Evolutionary conservation across 371 early-diverging fungal genomes (phyloP), one percentile per base, ranked within the genome.

Genomic region (Capillidium heterosporum): DNA sequence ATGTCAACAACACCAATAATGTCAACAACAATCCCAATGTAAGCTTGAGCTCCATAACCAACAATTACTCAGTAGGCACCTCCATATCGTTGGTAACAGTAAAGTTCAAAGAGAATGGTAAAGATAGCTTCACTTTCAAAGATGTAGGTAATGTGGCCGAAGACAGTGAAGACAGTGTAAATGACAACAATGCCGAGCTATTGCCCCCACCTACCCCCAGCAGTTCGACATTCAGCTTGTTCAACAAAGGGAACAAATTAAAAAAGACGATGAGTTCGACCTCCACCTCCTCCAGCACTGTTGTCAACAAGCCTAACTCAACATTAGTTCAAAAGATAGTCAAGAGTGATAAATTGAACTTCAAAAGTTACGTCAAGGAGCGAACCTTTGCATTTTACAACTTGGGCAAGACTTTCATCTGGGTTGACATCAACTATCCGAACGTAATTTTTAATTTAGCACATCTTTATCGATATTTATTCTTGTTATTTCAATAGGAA

Each of bases 321-420:
- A 72, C 78, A 2, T 91, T 88, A 70, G 90, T 93, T 40, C 64
- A 75, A 15, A 76, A 76, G 35, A 82, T 92, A 26, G 72, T 86
- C 1, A 84, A 87, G 2, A 75, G 84, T 65, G 85, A 87, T 39
- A 76, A 86, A 48, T 67, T 89, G 43, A 4, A 35, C 7, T 35
- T 35, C 13, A 35, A 35, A 13, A 35, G 35, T 35, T 7, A 35
- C 35, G 83, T 88, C 11, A 77, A 77, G 59, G 77, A 87, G 55
- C 74, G 81, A 60, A 78, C 80, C 1, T 87, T 85, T 62, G 47
- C 90, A 40, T 80, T 93, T 64, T 81, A 81, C 63, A 91, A 89
- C 59, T 74, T 80, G n/a, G 89, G 90, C 2, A 66, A 75, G 32
- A 72, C 77, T 29, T 80, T 92, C 66, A 61, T 80, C 0, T 89